These are phyloP conservation scores for Hortaea werneckii DNA, from an alignment of 2,329 filamentous ascomycete species.

Conservation along the genomic window DNA sequence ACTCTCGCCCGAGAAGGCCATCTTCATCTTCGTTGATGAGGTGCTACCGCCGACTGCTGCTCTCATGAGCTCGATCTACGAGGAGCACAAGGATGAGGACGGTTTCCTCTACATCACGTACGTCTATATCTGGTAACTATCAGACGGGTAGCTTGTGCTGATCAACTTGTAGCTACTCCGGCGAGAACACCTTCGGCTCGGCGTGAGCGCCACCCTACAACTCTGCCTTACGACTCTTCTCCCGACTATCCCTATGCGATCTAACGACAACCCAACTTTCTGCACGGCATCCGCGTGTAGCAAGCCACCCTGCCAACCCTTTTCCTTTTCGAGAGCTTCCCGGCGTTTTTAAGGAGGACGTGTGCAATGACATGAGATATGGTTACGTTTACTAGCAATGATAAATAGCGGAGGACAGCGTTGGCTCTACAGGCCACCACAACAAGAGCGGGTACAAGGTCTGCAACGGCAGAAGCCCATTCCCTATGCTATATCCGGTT, in stretches of 20 bases:
- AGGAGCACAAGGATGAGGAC: constrained; percentile 86
- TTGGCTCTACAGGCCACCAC: no score
- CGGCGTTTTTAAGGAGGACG: neutral
- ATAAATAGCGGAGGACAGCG: neutral
- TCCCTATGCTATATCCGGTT: no score
- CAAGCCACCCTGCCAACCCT: no score
- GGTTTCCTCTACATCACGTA: constrained; percentile 98
- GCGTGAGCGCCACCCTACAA: constrained; percentile 8
- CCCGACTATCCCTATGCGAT: neutral
- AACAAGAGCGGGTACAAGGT: no score
- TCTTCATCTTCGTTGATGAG: constrained; percentile 99
- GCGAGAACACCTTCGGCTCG: constrained; percentile 94
- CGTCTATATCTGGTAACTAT: constrained; percentile 20
- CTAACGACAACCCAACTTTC: constrained; percentile 1
- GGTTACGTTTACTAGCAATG: neutral
- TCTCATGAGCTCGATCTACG: constrained; percentile 98
- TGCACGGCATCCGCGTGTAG: neutral
- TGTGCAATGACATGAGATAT: neutral
- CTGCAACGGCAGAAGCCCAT: no score
- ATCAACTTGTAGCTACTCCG: constrained; percentile 60
- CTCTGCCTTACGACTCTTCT: no score
- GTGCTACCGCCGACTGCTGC: constrained; percentile 92
- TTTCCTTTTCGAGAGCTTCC: neutral
- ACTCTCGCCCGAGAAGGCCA: constrained; percentile 98
- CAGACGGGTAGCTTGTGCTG: neutral